These are phyloP conservation scores for Hydnum rufescens DNA, from an alignment of 768 basidiomycete genomes.

Conservation along the genomic window DNA sequence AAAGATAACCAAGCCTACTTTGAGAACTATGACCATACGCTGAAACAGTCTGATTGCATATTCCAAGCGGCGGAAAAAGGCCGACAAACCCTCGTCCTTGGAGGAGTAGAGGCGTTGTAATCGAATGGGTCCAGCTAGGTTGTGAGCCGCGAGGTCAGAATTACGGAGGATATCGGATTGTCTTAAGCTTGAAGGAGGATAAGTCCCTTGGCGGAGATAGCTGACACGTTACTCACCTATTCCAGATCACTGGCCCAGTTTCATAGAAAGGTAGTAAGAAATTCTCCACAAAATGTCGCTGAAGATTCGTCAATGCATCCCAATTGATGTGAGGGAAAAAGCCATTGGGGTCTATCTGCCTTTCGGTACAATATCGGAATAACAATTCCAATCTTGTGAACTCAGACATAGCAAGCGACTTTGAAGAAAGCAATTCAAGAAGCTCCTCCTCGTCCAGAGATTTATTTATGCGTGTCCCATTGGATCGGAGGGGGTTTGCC, in stretches of 20 bases:
- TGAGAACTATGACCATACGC: constrained; percentile 35
- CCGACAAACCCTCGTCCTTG: constrained; percentile 26
- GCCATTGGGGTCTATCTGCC: constrained; percentile 25
- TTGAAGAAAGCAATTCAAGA: constrained; percentile 27
- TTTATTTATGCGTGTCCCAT: constrained; percentile 21
- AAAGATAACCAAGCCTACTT: constrained; percentile 21
- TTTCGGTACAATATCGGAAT: constrained; percentile 25
- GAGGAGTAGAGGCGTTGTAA: constrained; percentile 46
- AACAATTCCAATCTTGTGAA: constrained; percentile 39
- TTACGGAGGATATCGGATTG: constrained; percentile 37
- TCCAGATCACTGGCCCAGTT: constrained; percentile 36
- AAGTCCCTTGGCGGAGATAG: not conserved
- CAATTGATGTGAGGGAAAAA: constrained; percentile 35
- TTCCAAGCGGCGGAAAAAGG: constrained; percentile 42
- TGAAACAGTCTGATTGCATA: constrained; percentile 37
- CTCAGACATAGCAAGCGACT: constrained; percentile 37
- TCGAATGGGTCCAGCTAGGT: constrained; percentile 31
- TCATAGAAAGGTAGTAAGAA: constrained; percentile 23
- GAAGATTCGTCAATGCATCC: constrained; percentile 30
- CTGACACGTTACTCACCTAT: constrained; percentile 17
- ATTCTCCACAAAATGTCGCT: constrained; percentile 33
- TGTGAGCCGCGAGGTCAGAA: constrained; percentile 31
- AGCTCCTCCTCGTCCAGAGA: not conserved
- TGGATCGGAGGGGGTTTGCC: no score
- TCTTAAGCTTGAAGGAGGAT: constrained; percentile 20